These are phyloP conservation scores for Colletotrichum zoysiae DNA, from an alignment of 2,329 filamentous ascomycete genomes.

Conservation along the genomic window DNA sequence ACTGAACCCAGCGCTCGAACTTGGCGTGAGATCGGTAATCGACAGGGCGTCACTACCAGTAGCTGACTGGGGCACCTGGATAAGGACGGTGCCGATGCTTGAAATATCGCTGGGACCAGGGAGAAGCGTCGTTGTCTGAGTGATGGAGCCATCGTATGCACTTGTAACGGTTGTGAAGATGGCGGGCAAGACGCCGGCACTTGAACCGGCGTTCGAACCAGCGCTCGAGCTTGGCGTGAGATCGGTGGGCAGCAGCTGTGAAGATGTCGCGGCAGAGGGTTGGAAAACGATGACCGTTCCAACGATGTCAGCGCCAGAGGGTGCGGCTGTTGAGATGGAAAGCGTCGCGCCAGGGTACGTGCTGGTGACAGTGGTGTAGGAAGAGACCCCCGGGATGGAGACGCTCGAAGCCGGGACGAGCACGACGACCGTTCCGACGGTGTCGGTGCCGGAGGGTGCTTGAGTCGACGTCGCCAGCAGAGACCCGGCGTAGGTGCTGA, in stretches of 20 bases:
- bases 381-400: background rate
- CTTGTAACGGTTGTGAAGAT: slow-evolving; percentile 9
- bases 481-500: slow-evolving; percentile 9
- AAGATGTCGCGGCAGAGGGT: background rate
- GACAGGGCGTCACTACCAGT: too few species aligned
- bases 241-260: background rate
- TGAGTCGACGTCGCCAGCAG: slow-evolving; percentile 26
- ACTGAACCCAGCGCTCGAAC: background rate
- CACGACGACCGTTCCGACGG: slow-evolving; percentile 22
- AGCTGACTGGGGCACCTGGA: slow-evolving; percentile 6
- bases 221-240: background rate
- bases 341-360: background rate
- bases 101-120: background rate
- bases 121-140: slow-evolving; percentile 12
- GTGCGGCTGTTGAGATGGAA: background rate
- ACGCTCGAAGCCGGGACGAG: background rate
- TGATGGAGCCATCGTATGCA: slow-evolving; percentile 16
- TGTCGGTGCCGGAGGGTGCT: slow-evolving; percentile 14
- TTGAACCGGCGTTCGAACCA: too few species aligned
- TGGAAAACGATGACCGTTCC: slow-evolving; percentile 25
- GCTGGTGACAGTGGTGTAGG: slow-evolving; percentile 11
- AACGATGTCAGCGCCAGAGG: slow-evolving; percentile 1
- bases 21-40: too few species aligned
- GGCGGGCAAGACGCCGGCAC: too few species aligned
- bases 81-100: slow-evolving; percentile 13